Conservation (phyloP, 805 yeast species). For the Kluyveromyces aestuarii region DNA sequence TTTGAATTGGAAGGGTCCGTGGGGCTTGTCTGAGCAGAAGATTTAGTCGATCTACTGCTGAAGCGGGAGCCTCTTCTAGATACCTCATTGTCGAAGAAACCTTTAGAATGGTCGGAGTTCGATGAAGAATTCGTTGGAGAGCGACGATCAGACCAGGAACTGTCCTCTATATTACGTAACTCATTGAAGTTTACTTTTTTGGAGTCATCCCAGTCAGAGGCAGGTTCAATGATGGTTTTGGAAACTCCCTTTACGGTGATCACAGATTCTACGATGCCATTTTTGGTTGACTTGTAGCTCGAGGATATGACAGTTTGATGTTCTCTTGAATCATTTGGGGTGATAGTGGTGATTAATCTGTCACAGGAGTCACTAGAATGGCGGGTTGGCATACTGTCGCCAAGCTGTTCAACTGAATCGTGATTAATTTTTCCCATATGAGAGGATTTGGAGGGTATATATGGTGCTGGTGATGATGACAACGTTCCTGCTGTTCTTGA, state of each 20-base stretch:
- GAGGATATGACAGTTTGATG: constrained; percentile 13
- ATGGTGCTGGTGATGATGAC: not conserved
- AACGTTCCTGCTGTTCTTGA: not conserved
- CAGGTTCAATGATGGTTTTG: constrained; percentile 75
- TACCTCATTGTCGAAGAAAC: not conserved
- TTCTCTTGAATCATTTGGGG: not conserved
- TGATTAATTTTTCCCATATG: too few relatives aligned
- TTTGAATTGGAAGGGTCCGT: not conserved
- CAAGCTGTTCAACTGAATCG: not conserved
- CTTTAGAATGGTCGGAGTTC: not conserved
- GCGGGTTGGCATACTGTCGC: not conserved
- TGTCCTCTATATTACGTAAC: constrained; percentile 4
- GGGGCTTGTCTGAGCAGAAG: not conserved
- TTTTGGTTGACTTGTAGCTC: constrained; percentile 18
- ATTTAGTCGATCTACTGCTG: constrained; percentile 1
- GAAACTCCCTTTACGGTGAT: constrained; percentile 78
- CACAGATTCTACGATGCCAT: constrained; percentile 66
- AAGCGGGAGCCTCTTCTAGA: constrained; percentile 1
- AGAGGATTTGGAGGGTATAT: too few relatives aligned
- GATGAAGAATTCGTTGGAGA: not conserved
- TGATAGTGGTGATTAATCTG: constrained; percentile 1
- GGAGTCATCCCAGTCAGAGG: constrained; percentile 35
- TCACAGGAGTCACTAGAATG: not conserved
- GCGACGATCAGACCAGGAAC: not conserved
- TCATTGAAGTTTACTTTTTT: constrained; percentile 7